Conservation (phyloP, 1,284 basidiomycete genomes). For the Leccinum glutinopallens region DNA sequence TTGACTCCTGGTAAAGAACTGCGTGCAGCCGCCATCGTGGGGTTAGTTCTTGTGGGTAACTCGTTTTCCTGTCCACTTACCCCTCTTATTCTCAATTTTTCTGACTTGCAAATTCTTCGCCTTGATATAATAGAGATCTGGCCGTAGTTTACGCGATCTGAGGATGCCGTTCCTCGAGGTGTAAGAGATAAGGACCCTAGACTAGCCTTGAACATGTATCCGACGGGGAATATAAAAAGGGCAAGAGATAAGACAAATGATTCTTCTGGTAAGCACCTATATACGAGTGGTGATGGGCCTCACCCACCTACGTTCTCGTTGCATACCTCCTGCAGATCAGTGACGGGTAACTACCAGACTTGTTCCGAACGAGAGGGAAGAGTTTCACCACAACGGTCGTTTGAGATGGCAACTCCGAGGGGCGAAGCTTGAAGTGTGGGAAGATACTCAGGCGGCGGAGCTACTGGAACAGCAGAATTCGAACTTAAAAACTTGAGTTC, state of each 20-base stretch:
- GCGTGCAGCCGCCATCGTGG: slow-evolving; percentile 11
- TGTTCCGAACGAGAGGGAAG: no score
- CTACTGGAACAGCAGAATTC: neutral
- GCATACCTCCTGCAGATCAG: no score
- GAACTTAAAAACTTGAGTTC: neutral
- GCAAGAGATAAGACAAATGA: neutral
- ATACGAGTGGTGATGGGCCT: neutral
- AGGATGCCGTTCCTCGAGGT: neutral
- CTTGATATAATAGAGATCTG: neutral
- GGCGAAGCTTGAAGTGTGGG: neutral
- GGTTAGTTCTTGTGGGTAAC: neutral
- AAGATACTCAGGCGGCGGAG: neutral
- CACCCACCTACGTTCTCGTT: neutral
- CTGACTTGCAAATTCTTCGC: neutral
- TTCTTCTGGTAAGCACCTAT: neutral
- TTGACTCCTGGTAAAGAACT: slow-evolving; percentile 8
- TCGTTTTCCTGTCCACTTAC: neutral
- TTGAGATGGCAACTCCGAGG: neutral
- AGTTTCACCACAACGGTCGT: neutral
- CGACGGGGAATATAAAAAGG: neutral
- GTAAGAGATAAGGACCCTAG: slow-evolving; percentile 2
- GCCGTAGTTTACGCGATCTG: neutral
- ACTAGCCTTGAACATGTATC: neutral
- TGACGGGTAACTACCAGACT: no score
- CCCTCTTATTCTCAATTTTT: neutral